Base-by-base conservation (phyloP, 768 basidiomycete species). In the Leccinellum luteum region DNA sequence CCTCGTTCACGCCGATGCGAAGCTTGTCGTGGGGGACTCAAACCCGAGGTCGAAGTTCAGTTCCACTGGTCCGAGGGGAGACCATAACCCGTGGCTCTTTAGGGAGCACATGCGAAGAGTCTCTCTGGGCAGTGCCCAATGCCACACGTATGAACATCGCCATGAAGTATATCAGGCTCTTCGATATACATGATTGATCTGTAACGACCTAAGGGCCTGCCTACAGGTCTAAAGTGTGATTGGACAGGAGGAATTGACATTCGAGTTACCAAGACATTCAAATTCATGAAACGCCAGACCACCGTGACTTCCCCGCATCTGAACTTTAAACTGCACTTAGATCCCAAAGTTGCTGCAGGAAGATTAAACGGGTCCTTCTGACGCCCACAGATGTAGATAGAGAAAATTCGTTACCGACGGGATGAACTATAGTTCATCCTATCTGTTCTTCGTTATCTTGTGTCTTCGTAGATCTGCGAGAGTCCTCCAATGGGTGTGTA, bases 51-150 rank as follows among this genome's bases (percentile, higher is more conserved):
- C 88, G 67, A 81, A 94, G 71, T 91, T 86, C 35, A 94, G 79
- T 64, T 94, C 90, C 0, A 86, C 77, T 0, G 92, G 91, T 15
- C 86, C 83, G 23, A 93, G 43, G 30, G 13, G 6, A 45, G 3
- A 8, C 19, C 10, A 2, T n/a, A 43, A 43, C 19, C 41, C 19
- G 41, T 12, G 41, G 10, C n/a, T 12, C 19, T n/a, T 41, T 41
- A 10, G 10, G 34, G 19, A 19, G 41, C 8, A 19, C 10, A 21
- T 43, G 12, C 12, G 10, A 21, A 43, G 41, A 3, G 41, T 38
- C 17, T 13, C 41, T 43, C 19, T 43, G 41, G 19, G 10, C 21
- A 7, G 43, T 19, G 19, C 41, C 19, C 12, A 19, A 43, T 12
- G 19, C 41, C 41, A n/a, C n/a, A 8, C 9, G 21, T 45, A 23